Percentiles rank a stretch among this genome's conserved stretches.
phyloP scores from a whole-genome alignment of 208 protist genomes.

The Novymonas esmeraldas region DNA sequence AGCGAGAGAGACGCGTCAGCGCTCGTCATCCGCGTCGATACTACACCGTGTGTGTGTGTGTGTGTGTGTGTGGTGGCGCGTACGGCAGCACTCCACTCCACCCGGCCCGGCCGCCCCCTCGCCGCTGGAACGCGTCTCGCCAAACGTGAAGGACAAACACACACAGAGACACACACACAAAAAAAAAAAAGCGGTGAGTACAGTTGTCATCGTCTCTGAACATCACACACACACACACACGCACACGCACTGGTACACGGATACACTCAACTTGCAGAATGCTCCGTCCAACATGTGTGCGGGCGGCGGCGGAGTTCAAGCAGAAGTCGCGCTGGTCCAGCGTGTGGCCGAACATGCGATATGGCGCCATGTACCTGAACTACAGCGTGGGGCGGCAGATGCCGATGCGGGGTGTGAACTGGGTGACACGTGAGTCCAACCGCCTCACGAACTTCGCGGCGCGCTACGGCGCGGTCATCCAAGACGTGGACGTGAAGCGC shows the following conservation, averaged over 20 bases:
- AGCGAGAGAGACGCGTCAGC: too few species aligned
- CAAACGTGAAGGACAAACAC: too few species aligned
- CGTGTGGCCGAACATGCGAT: slow-evolving; percentile 91
- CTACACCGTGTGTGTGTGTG: too few species aligned
- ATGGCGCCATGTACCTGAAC: slow-evolving; percentile 86
- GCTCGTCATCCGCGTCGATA: too few species aligned
- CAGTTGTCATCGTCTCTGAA: too few species aligned
- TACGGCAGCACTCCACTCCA: too few species aligned
- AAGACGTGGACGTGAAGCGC: slow-evolving; percentile 74
- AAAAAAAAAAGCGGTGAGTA: too few species aligned
- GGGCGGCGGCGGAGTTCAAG: slow-evolving; percentile 87
- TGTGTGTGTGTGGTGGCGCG: too few species aligned
- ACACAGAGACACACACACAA: too few species aligned
- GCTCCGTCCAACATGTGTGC: slow-evolving; percentile 37
- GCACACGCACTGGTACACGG: background rate
- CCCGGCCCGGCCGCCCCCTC: too few species aligned
- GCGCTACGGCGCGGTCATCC: slow-evolving; percentile 75
- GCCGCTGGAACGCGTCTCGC: too few species aligned
- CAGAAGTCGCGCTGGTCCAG: slow-evolving; percentile 89
- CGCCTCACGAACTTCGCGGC: slow-evolving; percentile 75
- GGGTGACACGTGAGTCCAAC: slow-evolving; percentile 88
- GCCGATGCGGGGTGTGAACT: slow-evolving; percentile 85
- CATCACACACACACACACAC: background rate
- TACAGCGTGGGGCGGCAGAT: slow-evolving; percentile 82
- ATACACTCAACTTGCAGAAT: slow-evolving; percentile 14